Evolutionary conservation across 495 filamentous ascomycete genomes (phyloP).

Genomic region (Hamigera avellanea): DNA sequence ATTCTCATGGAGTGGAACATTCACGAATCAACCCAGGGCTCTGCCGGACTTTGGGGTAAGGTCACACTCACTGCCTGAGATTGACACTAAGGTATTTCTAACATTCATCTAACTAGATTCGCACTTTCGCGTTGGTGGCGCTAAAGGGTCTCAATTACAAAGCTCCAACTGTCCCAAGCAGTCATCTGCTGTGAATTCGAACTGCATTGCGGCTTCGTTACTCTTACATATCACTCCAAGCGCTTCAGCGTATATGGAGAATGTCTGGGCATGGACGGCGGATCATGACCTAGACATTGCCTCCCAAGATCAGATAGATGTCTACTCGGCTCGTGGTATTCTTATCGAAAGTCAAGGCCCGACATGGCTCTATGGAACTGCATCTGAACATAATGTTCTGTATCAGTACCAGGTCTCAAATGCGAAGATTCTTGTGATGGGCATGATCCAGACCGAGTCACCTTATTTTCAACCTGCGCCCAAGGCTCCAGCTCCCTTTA

Average conservation of each 20-base stretch:
- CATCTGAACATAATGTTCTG: slow-evolving; percentile 57
- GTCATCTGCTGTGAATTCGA: slow-evolving; percentile 11
- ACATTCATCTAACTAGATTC: slow-evolving; percentile 16
- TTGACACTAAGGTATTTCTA: neutral
- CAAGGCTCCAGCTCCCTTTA: slow-evolving; percentile 42
- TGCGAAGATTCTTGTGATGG: slow-evolving; percentile 54
- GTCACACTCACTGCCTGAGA: no score
- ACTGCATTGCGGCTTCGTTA: slow-evolving; percentile 44
- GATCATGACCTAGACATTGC: slow-evolving; percentile 55
- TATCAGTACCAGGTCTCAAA: slow-evolving; percentile 67
- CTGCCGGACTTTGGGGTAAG: no score
- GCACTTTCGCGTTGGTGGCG: slow-evolving; percentile 60
- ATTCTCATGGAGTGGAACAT: slow-evolving; percentile 77
- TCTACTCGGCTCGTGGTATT: slow-evolving; percentile 51
- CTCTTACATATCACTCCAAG: slow-evolving; percentile 42
- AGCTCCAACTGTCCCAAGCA: slow-evolving; percentile 51
- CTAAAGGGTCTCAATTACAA: slow-evolving; percentile 58
- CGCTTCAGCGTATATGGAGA: slow-evolving; percentile 42
- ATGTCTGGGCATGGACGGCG: slow-evolving; percentile 49
- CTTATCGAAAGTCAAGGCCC: slow-evolving; percentile 35
- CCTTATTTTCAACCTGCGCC: slow-evolving; percentile 56
- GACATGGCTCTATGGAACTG: slow-evolving; percentile 55
- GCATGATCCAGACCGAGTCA: slow-evolving; percentile 71
- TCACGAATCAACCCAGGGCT: slow-evolving; percentile 43
- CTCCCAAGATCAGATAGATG: slow-evolving; percentile 40